Base-by-base conservation (phyloP, 129 eudicot genomes). In the Chrysanthemum seticuspe region DNA sequence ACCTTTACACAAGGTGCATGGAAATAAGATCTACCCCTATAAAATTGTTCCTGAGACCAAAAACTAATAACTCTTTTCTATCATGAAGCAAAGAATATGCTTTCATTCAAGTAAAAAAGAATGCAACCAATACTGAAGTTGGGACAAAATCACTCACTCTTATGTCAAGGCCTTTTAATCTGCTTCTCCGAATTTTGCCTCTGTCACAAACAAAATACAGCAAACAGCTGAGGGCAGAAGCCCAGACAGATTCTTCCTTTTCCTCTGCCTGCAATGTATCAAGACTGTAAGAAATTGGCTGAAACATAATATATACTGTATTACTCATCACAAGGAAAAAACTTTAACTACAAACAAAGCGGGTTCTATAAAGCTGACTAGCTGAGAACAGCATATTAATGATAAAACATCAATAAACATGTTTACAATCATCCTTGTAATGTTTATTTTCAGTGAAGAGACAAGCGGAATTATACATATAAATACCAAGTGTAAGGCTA, bases 161-260 rank as follows among this genome's bases (percentile, higher is more conserved):
- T 80, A 87, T 86, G 62, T 94, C 99, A 85, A 94, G 99, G 68
- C 93, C 96, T 82, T 86, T 82, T 74, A 94, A 73, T 82, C 99
- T 89, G 87, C 87, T 90, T 71, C 94, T 87, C 19, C 97, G 90
- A 73, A 90, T 90, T 78, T 85, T 88, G 80, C 99, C 99, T 83
- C 91, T 85, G 82, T 94, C 94, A 73, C 99, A 94, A 79, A 88
- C 91, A 67, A 94, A 94, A 77, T 94, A 94, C 50, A 94, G 87
- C 77, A 94, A 80, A 79, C 99, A 94, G 88, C 99, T 94, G 34
- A 94, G 79, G 62, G 97, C 91, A 70, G 99, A 94, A 61, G 97
- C 97, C 99, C 99, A 94, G 45, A 94, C 88, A 69, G 97, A 84
- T 83, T 94, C 99, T 68, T 90, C 93, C 79, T 84, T 89, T 80